These are phyloP conservation scores for Rhodamnia argentea DNA, from an alignment of 345 rosid genomes.

Conservation along the genomic window DNA sequence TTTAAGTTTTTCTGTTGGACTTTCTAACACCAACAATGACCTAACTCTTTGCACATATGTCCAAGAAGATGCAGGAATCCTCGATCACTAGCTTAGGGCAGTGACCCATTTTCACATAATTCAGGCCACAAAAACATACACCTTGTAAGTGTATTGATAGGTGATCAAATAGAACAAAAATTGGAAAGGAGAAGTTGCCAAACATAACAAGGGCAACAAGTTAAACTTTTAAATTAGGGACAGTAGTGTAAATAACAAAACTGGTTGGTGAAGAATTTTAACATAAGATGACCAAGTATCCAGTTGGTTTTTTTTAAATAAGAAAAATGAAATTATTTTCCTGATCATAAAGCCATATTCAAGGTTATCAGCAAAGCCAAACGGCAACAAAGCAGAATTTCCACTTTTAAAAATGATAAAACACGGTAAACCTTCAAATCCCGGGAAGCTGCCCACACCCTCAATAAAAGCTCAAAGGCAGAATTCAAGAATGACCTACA, in stretches of 20 bases:
- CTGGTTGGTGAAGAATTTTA: not conserved
- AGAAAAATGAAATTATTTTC: not conserved
- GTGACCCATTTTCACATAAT: not conserved
- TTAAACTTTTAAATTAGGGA: not conserved
- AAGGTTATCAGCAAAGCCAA: not conserved
- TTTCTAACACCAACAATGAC: not conserved
- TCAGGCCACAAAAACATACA: not conserved
- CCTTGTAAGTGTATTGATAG: not conserved
- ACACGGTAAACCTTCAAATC: constrained; percentile 62
- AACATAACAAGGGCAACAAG: not conserved
- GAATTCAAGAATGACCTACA: constrained; percentile 89
- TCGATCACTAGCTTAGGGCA: not conserved
- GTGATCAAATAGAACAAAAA: not conserved
- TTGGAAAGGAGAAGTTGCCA: not conserved
- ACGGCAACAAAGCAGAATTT: not conserved
- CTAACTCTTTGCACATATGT: not conserved
- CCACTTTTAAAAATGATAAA: not conserved
- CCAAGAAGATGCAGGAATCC: not conserved
- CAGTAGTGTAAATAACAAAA: not conserved
- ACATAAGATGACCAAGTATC: not conserved
- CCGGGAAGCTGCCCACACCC: constrained; percentile 89
- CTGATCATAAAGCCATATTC: not conserved
- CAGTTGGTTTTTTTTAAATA: not conserved
- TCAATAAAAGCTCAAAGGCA: constrained; percentile 85
- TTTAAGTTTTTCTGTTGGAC: not conserved